Conservation (phyloP, 2,329 filamentous ascomycete genomes). For the Aspergillus hiratsukae region DNA sequence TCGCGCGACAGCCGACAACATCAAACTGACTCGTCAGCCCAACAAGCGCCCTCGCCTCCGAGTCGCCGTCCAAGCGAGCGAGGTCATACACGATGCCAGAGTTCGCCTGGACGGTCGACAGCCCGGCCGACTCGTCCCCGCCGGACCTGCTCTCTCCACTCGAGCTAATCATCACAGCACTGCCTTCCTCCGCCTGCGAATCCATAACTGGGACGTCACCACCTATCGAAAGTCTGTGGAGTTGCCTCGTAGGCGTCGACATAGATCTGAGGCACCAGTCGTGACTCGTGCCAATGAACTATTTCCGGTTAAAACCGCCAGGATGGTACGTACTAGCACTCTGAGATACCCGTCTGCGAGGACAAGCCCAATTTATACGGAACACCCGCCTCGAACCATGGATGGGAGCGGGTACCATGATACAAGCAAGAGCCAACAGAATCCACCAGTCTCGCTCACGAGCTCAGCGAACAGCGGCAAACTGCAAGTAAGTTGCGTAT, state of each 20-base stretch:
- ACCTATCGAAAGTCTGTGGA: slow-evolving; percentile 37
- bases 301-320: background rate
- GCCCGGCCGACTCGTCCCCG: slow-evolving; percentile 13
- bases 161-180: slow-evolving; percentile 10
- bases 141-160: slow-evolving; percentile 14
- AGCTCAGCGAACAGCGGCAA: background rate
- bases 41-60: slow-evolving; percentile 29
- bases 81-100: slow-evolving; percentile 37
- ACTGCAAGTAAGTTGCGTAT: background rate
- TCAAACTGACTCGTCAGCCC: slow-evolving; percentile 32
- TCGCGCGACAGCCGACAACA: slow-evolving; percentile 30
- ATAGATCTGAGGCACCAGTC: slow-evolving; percentile 16
- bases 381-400: slow-evolving; percentile 27
- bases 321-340: slow-evolving; percentile 1
- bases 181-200: slow-evolving; percentile 6
- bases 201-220: slow-evolving; percentile 26
- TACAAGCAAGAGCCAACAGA: slow-evolving; percentile 19
- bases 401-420: slow-evolving; percentile 30
- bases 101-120: slow-evolving; percentile 23
- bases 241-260: slow-evolving; percentile 38
- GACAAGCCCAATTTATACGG: background rate
- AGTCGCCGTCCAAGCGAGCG: slow-evolving; percentile 24
- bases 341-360: background rate
- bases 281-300: background rate
- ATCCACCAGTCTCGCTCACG: background rate